Evolutionary conservation across 176 grass and related monocot genomes (phyloP).

Genomic region (Eragrostis curvula): DNA sequence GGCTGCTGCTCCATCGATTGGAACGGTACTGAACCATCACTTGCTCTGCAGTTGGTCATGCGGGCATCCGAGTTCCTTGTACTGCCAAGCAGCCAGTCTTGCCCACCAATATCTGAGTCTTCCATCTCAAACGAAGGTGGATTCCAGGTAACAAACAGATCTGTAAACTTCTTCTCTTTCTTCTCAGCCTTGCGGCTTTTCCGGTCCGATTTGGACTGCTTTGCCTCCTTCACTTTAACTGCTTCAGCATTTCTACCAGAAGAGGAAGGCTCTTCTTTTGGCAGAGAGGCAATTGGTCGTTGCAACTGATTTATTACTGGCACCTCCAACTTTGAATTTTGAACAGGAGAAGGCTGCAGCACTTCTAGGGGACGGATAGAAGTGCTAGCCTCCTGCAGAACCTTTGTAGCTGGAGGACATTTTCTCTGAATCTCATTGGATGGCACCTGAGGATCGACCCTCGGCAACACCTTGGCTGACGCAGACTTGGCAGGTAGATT

Average conservation of each 20-base stretch:
- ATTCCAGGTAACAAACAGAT: slow-evolving; percentile 62
- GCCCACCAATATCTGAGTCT: slow-evolving; percentile 10
- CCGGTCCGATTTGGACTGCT: slow-evolving; percentile 38
- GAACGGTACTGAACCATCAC: slow-evolving; percentile 16
- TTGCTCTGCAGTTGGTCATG: slow-evolving; percentile 24
- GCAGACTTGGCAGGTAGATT: not conserved
- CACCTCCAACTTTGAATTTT: not conserved
- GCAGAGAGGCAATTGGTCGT: not conserved
- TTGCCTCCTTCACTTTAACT: not conserved
- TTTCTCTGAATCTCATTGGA: slow-evolving; percentile 32
- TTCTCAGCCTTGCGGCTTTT: slow-evolving; percentile 50
- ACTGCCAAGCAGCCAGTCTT: slow-evolving; percentile 47
- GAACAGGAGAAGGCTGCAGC: not conserved
- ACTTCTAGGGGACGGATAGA: not conserved
- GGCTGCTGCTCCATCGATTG: slow-evolving; percentile 40
- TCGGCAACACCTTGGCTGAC: not conserved
- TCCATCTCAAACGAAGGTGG: slow-evolving; percentile 18
- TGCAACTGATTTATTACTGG: not conserved
- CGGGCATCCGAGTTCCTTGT: slow-evolving; percentile 36
- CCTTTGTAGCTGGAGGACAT: not conserved
- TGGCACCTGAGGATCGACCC: not conserved
- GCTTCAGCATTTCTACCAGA: slow-evolving; percentile 32
- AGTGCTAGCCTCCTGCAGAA: not conserved
- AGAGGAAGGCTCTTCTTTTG: slow-evolving; percentile 42
- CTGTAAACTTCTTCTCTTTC: slow-evolving; percentile 50